These are phyloP conservation scores for Picea glauca DNA, from an alignment of 75 land plant genomes.

Conservation along the genomic window DNA sequence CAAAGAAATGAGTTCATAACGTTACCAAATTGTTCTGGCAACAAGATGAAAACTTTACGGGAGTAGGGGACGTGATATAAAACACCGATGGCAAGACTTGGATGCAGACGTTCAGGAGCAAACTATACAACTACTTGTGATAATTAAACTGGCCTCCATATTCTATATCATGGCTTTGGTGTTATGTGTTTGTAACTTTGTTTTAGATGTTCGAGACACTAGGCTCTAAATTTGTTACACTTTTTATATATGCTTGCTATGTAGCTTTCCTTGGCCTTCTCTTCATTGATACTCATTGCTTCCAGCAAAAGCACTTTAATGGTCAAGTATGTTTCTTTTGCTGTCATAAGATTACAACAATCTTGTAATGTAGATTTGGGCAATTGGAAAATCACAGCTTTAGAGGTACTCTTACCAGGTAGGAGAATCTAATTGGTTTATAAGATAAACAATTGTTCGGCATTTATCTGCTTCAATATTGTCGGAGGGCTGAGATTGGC, in stretches of 20 bases:
- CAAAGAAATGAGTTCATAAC: background rate
- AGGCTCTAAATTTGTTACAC: background rate
- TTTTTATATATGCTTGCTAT: background rate
- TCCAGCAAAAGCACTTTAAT: background rate
- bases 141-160: background rate
- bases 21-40: background rate
- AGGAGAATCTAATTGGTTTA: background rate
- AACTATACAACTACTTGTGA: background rate
- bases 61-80: background rate
- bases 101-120: background rate
- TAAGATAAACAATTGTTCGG: background rate
- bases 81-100: background rate
- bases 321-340: background rate
- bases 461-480: background rate
- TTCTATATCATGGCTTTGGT: background rate
- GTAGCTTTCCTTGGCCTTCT: background rate
- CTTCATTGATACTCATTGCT: background rate
- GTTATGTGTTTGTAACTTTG: background rate
- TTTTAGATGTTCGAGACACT: background rate
- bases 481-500: background rate
- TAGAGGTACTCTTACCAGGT: background rate
- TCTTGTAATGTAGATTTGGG: background rate
- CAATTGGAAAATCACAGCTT: background rate
- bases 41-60: background rate
- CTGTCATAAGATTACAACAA: background rate